phyloP scores from a whole-genome alignment of 129 eudicot genomes.

The Tagetes erecta region DNA sequence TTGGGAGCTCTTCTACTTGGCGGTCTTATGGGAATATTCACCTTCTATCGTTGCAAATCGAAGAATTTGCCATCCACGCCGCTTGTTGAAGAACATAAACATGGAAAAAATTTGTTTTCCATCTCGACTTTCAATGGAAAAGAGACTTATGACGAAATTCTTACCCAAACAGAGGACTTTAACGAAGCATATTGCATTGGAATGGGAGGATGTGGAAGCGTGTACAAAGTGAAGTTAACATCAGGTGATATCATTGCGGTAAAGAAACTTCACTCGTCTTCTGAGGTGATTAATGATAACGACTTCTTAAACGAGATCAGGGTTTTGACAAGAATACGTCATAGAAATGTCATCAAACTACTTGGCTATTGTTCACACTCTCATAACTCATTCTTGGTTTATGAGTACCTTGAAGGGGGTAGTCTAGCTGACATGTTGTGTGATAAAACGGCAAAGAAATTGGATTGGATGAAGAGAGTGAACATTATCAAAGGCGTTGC shows the following conservation, averaged over 20 bases:
- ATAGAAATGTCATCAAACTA: constrained; percentile 35
- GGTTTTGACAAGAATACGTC: constrained; percentile 35
- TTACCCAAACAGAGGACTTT: constrained; percentile 26
- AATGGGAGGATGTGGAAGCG: constrained; percentile 35
- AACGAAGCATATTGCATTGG: constrained; percentile 39
- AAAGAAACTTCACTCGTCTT: constrained; percentile 28
- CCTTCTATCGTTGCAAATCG: constrained; percentile 1
- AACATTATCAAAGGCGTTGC: constrained; percentile 37
- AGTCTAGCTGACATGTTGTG: constrained; percentile 17
- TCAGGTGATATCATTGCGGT: constrained; percentile 22
- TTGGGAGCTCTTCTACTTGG: constrained; percentile 30
- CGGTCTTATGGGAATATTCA: background rate
- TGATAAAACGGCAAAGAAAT: background rate
- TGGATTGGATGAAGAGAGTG: constrained; percentile 37
- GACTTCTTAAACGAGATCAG: constrained; percentile 31
- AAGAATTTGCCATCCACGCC: background rate
- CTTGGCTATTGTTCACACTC: constrained; percentile 30
- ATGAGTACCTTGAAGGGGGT: constrained; percentile 35
- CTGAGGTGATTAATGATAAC: background rate
- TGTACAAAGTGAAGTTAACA: constrained; percentile 29
- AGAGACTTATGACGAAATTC: constrained; percentile 22
- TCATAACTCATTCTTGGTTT: constrained; percentile 35
- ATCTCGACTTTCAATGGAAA: constrained; percentile 25
- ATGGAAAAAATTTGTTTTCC: background rate
- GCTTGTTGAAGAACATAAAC: constrained; percentile 1